Conservation (phyloP, 108 stramenopile genomes). For the Bacterosira constricta region DNA sequence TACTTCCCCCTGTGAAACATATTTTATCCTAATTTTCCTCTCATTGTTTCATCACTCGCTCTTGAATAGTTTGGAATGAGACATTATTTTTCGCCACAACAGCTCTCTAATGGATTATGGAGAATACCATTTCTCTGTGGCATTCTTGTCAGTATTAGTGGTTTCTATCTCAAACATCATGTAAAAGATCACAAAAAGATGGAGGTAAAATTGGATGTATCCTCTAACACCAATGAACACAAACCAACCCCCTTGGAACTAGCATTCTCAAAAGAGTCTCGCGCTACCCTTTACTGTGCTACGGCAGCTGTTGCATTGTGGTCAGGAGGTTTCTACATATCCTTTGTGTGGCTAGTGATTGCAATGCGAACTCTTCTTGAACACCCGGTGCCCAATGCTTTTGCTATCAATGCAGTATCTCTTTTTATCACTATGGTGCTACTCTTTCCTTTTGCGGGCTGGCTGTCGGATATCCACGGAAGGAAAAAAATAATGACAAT, state of each 20-base stretch:
- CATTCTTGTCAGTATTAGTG: slow-evolving; percentile 18
- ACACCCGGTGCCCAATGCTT: slow-evolving; percentile 39
- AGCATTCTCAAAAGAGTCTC: slow-evolving; percentile 13
- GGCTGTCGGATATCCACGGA: slow-evolving; percentile 37
- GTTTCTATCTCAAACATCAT: slow-evolving; percentile 30
- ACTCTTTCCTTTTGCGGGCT: slow-evolving; percentile 41
- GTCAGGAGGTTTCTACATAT: slow-evolving; percentile 45
- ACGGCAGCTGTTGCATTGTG: slow-evolving; percentile 22
- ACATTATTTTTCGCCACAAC: slow-evolving; percentile 14
- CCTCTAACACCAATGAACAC: background rate
- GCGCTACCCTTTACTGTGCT: slow-evolving; percentile 10
- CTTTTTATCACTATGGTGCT: slow-evolving; percentile 24
- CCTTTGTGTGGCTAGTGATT: slow-evolving; percentile 58
- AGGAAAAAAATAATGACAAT: slow-evolving; percentile 20
- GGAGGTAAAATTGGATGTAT: background rate
- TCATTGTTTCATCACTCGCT: no score
- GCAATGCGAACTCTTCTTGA: slow-evolving; percentile 40
- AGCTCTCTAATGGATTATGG: slow-evolving; percentile 35
- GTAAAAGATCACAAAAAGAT: slow-evolving; percentile 24
- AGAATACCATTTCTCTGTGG: slow-evolving; percentile 50
- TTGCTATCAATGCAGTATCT: slow-evolving; percentile 35
- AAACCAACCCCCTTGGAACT: background rate
- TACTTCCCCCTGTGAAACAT: no score
- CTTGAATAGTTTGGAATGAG: slow-evolving; percentile 26
- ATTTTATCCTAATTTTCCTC: no score